Percentiles rank a stretch among this genome's conserved stretches.
Conservation (phyloP, 192 early-diverging fungal genomes). For the Coemansia furcata region DNA sequence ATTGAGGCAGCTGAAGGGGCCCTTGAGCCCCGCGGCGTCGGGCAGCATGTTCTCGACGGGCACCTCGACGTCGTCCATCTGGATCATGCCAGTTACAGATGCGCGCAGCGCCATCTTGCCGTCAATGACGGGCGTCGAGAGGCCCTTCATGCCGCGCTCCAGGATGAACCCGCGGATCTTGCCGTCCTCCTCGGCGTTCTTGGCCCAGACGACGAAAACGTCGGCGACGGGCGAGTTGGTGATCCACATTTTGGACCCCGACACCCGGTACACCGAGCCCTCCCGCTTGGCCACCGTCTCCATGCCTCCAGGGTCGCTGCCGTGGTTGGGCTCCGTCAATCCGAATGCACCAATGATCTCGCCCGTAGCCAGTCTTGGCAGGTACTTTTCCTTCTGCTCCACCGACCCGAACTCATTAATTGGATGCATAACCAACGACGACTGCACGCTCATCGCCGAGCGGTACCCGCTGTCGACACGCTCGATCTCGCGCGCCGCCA, state of each 20-base stretch:
- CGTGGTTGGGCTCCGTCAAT: conserved; percentile 97
- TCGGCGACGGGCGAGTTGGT: conserved; percentile 98
- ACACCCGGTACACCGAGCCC: conserved; percentile 71
- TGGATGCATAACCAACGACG: conserved; percentile 98
- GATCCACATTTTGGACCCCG: conserved; percentile 97
- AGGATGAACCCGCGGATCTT: conserved; percentile 93
- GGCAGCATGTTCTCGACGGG: conserved; percentile 90
- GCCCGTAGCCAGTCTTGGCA: conserved; percentile 84
- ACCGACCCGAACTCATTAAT: conserved; percentile 94
- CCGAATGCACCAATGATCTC: conserved; percentile 91
- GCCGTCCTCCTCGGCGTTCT: conserved; percentile 69
- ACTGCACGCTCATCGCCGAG: conserved; percentile 97
- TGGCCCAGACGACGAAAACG: conserved; percentile 96
- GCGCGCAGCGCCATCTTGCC: conserved; percentile 96
- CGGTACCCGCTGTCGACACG: conserved; percentile 95
- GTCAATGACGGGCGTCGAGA: conserved; percentile 84
- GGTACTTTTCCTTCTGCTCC: conserved; percentile 86
- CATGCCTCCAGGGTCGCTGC: conserved; percentile 91
- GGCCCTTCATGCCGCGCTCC: conserved; percentile 93
- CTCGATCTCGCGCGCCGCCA: conserved; percentile 96
- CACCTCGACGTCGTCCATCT: conserved; percentile 97
- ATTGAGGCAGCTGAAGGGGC: conserved; percentile 97
- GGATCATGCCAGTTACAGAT: conserved; percentile 95
- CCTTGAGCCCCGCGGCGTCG: conserved; percentile 84
- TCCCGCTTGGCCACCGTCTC: conserved; percentile 83